Evolutionary conservation across 768 basidiomycete genomes (phyloP).

Genomic region (Strobilomyces echinocephalus): DNA sequence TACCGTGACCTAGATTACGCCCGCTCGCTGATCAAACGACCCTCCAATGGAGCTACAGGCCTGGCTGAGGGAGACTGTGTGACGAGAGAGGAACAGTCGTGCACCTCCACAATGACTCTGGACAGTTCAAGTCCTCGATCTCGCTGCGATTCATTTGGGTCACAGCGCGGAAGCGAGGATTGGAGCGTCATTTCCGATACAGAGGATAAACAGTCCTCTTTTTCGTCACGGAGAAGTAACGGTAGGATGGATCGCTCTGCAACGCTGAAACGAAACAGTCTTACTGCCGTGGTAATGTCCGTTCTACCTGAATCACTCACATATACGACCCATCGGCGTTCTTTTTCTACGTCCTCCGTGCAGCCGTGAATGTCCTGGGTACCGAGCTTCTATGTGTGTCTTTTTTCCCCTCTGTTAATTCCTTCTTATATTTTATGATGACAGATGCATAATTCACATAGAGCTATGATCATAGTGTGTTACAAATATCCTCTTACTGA

Average conservation of each 20-base stretch:
- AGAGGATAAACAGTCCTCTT: slow-evolving; percentile 56
- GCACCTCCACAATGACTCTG: slow-evolving; percentile 25
- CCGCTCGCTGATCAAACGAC: slow-evolving; percentile 73
- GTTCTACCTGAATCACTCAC: slow-evolving; percentile 54
- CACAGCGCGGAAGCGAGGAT: slow-evolving; percentile 64
- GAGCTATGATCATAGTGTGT: slow-evolving; percentile 38
- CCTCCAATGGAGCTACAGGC: slow-evolving; percentile 24
- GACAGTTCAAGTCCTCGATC: slow-evolving; percentile 37
- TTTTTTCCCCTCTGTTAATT: neutral
- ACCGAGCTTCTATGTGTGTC: neutral
- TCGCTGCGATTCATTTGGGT: slow-evolving; percentile 53
- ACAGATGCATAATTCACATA: slow-evolving; percentile 19
- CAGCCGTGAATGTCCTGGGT: slow-evolving; percentile 16
- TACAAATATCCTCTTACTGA: slow-evolving; percentile 76
- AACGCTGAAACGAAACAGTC: slow-evolving; percentile 55
- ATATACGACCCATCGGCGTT: slow-evolving; percentile 38
- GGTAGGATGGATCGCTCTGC: slow-evolving; percentile 33
- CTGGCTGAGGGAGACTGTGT: slow-evolving; percentile 7
- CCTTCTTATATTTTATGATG: neutral
- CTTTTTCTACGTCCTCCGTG: slow-evolving; percentile 31
- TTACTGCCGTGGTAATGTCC: slow-evolving; percentile 57
- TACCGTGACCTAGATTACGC: slow-evolving; percentile 97
- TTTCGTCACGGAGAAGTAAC: slow-evolving; percentile 47
- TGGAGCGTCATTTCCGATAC: slow-evolving; percentile 86
- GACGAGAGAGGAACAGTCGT: slow-evolving; percentile 32